These are phyloP conservation scores for Lanmaoa pseudosensibilis DNA, from an alignment of 768 basidiomycete genomes.

Conservation along the genomic window DNA sequence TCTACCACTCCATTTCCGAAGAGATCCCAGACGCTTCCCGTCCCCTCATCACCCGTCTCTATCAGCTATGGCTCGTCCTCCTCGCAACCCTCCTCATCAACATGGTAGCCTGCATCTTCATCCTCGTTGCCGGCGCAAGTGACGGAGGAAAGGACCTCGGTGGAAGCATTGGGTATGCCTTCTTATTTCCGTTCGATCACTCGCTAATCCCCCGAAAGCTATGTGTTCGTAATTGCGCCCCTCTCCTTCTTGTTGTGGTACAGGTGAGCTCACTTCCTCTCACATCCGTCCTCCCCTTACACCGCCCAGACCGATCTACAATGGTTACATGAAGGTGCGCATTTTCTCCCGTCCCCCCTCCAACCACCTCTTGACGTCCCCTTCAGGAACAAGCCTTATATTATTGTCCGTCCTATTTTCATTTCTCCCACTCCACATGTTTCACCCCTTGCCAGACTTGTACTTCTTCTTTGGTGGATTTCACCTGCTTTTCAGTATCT, in stretches of 20 bases:
- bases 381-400: slow-evolving; percentile 87
- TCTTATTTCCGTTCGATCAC: slow-evolving; percentile 21
- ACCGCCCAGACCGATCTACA: slow-evolving; percentile 81
- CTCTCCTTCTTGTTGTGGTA: slow-evolving; percentile 95
- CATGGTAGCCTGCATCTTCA: slow-evolving; percentile 84
- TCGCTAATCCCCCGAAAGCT: slow-evolving; percentile 44
- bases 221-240: slow-evolving; percentile 73
- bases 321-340: slow-evolving; percentile 92
- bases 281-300: slow-evolving; percentile 10
- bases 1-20: slow-evolving; percentile 89
- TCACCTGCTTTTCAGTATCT: slow-evolving; percentile 89
- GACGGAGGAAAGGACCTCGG: slow-evolving; percentile 82
- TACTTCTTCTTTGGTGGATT: slow-evolving; percentile 97
- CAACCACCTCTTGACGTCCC: slow-evolving; percentile 20
- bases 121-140: slow-evolving; percentile 73
- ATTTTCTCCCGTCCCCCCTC: slow-evolving; percentile 20
- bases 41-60: slow-evolving; percentile 80
- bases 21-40: slow-evolving; percentile 85
- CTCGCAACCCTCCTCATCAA: slow-evolving; percentile 80
- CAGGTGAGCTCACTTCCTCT: slow-evolving; percentile 51
- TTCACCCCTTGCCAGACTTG: slow-evolving; percentile 57
- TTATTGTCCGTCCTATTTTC: slow-evolving; percentile 65
- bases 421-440: slow-evolving; percentile 1
- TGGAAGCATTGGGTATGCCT: slow-evolving; percentile 72
- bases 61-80: slow-evolving; percentile 93